Conservation (phyloP, 805 yeast species). For the Barnettozyma siamensis region DNA sequence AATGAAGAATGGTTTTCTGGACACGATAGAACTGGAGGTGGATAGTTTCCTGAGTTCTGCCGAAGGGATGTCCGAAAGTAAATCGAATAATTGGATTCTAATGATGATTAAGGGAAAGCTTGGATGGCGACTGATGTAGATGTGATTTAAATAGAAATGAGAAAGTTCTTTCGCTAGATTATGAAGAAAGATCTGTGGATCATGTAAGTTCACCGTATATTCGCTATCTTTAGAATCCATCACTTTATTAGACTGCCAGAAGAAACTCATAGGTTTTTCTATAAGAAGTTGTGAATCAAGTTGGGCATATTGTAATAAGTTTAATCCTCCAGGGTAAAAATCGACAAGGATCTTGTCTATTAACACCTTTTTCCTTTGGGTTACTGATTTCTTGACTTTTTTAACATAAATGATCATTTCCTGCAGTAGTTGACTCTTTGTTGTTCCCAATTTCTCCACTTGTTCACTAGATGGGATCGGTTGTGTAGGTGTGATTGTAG, state of each 20-base stretch:
- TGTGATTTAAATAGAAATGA: conserved; percentile 51
- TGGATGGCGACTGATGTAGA: conserved; percentile 64
- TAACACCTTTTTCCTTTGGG: conserved; percentile 13
- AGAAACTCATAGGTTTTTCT: conserved; percentile 42
- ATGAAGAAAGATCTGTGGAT: conserved; percentile 48
- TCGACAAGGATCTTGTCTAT: conserved; percentile 23
- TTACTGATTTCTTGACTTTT: conserved; percentile 1
- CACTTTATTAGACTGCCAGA: conserved; percentile 32
- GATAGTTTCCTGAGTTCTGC: conserved; percentile 4
- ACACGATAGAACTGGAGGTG: conserved; percentile 37
- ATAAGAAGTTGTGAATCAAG: conserved; percentile 61
- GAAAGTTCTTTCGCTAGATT: conserved; percentile 43
- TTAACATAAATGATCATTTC: conserved; percentile 3
- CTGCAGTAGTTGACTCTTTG: conserved; percentile 7
- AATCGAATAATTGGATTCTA: conserved; percentile 65
- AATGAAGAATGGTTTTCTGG: conserved; percentile 58
- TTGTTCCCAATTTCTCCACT: conserved; percentile 7
- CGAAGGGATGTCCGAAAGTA: conserved; percentile 21
- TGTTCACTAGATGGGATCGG: conserved; percentile 15
- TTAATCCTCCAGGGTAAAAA: conserved; percentile 51
- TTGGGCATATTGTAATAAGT: conserved; percentile 62
- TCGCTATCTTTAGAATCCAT: conserved; percentile 23
- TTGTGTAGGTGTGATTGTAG: conserved; percentile 15
- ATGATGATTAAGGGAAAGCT: conserved; percentile 52
- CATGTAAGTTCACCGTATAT: conserved; percentile 30